Evolutionary conservation across 768 basidiomycete species (phyloP).

Genomic region (Austroboletus eburneus): DNA sequence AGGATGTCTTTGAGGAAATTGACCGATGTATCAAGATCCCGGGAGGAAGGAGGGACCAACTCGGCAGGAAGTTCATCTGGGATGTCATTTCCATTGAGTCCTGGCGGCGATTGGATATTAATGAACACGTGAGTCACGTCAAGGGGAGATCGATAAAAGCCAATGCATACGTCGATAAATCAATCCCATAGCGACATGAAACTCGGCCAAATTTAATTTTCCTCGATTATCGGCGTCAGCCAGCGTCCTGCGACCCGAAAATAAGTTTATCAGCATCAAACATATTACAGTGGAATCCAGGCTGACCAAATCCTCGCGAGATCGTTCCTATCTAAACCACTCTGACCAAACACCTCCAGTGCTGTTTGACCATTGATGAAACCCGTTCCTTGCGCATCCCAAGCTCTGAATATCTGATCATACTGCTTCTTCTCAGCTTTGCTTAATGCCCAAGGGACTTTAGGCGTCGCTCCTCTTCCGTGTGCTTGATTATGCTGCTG

Average conservation of each 20-base stretch:
- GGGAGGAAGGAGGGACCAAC: slow-evolving; percentile 86
- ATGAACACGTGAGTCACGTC: not conserved
- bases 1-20: slow-evolving; percentile 85
- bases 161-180: slow-evolving; percentile 85
- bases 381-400: slow-evolving; percentile 78
- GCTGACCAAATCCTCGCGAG: slow-evolving; percentile 89
- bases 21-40: slow-evolving; percentile 85
- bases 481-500: slow-evolving; percentile 81
- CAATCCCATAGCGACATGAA: slow-evolving; percentile 97
- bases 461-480: slow-evolving; percentile 59
- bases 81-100: slow-evolving; percentile 86
- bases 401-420: slow-evolving; percentile 94
- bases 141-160: not conserved
- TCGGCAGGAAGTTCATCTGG: slow-evolving; percentile 86
- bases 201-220: slow-evolving; percentile 92
- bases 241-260: slow-evolving; percentile 58
- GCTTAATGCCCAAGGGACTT: slow-evolving; percentile 81
- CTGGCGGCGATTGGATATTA: slow-evolving; percentile 37
- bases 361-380: slow-evolving; percentile 86
- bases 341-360: slow-evolving; percentile 90
- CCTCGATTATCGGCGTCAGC: slow-evolving; percentile 93
- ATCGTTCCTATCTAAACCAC: slow-evolving; percentile 84
- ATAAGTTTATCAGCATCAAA: slow-evolving; percentile 3
- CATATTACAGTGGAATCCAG: not conserved
- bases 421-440: slow-evolving; percentile 95